A percentile compares a stretch with the other conserved stretches of the same genome.
Evolutionary conservation across 75 land plant species (phyloP).

Genomic region (Pinus taeda): DNA sequence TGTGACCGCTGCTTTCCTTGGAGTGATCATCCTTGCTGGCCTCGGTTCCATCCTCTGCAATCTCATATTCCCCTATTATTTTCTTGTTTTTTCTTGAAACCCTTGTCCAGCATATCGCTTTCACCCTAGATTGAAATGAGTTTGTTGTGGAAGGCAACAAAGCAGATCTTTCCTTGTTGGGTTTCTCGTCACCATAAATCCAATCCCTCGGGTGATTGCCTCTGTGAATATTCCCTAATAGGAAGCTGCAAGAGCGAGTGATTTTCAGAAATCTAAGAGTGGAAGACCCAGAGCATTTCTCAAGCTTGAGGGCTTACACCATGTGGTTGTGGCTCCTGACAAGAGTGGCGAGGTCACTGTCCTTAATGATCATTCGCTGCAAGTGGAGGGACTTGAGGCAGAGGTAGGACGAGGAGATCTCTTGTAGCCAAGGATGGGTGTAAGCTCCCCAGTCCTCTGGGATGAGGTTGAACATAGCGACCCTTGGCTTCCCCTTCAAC

Average conservation of each 20-base stretch:
- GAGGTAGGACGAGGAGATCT: conserved; percentile 18
- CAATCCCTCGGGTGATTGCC: too few relatives aligned
- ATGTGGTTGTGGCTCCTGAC: conserved; percentile 17
- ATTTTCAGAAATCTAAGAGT: conserved; percentile 33
- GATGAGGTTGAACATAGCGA: conserved; percentile 44
- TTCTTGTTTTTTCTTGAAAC: too few relatives aligned
- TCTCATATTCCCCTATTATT: too few relatives aligned
- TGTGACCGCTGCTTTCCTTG: too few relatives aligned
- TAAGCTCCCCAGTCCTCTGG: conserved; percentile 49
- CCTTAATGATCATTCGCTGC: conserved; percentile 32
- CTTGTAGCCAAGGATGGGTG: conserved; percentile 47
- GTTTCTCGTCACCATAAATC: too few relatives aligned
- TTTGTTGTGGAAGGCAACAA: too few relatives aligned
- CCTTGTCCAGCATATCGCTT: too few relatives aligned
- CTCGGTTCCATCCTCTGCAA: too few relatives aligned
- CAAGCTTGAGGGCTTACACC: conserved; percentile 42
- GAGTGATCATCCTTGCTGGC: too few relatives aligned
- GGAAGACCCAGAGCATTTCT: conserved; percentile 53
- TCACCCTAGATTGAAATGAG: too few relatives aligned
- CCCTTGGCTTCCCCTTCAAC: conserved; percentile 64
- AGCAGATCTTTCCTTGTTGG: too few relatives aligned
- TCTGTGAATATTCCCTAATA: too few relatives aligned
- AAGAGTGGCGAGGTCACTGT: conserved; percentile 24
- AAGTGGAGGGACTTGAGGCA: conserved; percentile 32
- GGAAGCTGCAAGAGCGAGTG: conserved; percentile 47